These are phyloP conservation scores for Scolecobasidium constrictum DNA, from an alignment of 2,329 filamentous ascomycete species.

Conservation along the genomic window DNA sequence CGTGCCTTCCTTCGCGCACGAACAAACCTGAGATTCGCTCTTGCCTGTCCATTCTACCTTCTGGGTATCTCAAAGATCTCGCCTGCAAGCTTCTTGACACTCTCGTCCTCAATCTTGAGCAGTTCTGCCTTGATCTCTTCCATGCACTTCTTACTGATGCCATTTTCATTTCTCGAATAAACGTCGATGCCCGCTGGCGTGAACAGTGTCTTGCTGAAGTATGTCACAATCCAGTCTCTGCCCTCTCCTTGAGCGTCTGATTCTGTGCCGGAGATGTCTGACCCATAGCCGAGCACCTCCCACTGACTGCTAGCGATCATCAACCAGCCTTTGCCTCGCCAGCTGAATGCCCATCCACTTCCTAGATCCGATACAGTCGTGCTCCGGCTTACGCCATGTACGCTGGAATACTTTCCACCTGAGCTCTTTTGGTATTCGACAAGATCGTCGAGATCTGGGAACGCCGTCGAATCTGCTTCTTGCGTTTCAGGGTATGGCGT, in stretches of 20 bases:
- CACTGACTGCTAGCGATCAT: constrained; percentile 64
- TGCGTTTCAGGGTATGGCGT: constrained; percentile 45
- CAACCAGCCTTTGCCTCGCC: constrained; percentile 68
- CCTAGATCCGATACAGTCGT: constrained; percentile 19
- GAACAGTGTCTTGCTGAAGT: constrained; percentile 74
- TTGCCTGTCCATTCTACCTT: constrained; percentile 19
- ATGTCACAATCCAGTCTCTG: constrained; percentile 65
- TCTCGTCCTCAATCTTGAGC: constrained; percentile 36
- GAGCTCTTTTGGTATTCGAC: constrained; percentile 56
- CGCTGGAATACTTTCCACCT: constrained; percentile 43
- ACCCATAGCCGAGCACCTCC: constrained; percentile 72
- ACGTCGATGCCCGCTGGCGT: constrained; percentile 74
- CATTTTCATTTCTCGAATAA: constrained; percentile 52
- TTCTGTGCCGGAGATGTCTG: constrained; percentile 29
- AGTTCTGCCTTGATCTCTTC: constrained; percentile 45
- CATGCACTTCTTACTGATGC: constrained; percentile 47
- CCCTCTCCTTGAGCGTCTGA: constrained; percentile 16
- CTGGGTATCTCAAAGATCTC: constrained; percentile 32
- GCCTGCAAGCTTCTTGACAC: constrained; percentile 42
- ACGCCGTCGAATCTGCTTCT: constrained; percentile 13
- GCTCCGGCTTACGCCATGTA: constrained; percentile 54
- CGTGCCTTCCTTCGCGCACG: too few species aligned
- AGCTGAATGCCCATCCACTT: constrained; percentile 49
- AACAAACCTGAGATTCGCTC: too few species aligned
- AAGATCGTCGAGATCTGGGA: constrained; percentile 51